Percentiles rank a stretch among this genome's conserved stretches.
Evolutionary conservation across 805 yeast genomes (phyloP).

Genomic region (Yamadazyma ubonensis): DNA sequence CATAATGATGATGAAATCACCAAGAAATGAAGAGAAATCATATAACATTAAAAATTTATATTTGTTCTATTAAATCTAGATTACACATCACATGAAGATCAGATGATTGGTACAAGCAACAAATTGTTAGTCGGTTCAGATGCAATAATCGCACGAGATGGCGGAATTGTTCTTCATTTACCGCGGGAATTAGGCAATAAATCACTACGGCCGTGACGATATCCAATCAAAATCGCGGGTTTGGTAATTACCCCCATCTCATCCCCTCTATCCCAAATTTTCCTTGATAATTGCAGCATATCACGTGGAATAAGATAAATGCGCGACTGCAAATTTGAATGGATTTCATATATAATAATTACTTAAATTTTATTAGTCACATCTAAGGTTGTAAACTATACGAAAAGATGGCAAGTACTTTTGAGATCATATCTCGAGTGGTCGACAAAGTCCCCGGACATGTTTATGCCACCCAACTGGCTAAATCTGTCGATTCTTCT

Average conservation of each 20-base stretch:
- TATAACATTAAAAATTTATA: too few relatives aligned
- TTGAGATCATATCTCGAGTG: constrained; percentile 28
- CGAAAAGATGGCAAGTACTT: constrained; percentile 6
- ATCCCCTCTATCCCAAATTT: constrained; percentile 1
- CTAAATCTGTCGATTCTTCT: constrained; percentile 40
- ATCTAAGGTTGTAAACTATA: neutral
- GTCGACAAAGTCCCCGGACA: constrained; percentile 26
- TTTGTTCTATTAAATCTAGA: too few relatives aligned
- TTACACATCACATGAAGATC: too few relatives aligned
- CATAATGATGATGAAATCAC: too few relatives aligned
- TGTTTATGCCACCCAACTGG: constrained; percentile 47
- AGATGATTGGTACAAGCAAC: too few relatives aligned
- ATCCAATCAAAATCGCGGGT: constrained; percentile 3
- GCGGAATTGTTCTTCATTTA: neutral
- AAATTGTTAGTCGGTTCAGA: too few relatives aligned
- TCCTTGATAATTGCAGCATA: constrained; percentile 11
- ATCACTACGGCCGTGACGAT: neutral
- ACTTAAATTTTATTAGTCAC: neutral
- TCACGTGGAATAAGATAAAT: constrained; percentile 15
- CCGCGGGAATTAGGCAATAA: neutral
- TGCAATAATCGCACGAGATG: neutral
- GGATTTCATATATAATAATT: neutral
- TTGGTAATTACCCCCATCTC: neutral
- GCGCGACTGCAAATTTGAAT: constrained; percentile 1
- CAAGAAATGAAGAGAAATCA: too few relatives aligned